These are phyloP conservation scores for Jacaranda mimosifolia DNA, from an alignment of 257 asterid species.

Conservation along the genomic window DNA sequence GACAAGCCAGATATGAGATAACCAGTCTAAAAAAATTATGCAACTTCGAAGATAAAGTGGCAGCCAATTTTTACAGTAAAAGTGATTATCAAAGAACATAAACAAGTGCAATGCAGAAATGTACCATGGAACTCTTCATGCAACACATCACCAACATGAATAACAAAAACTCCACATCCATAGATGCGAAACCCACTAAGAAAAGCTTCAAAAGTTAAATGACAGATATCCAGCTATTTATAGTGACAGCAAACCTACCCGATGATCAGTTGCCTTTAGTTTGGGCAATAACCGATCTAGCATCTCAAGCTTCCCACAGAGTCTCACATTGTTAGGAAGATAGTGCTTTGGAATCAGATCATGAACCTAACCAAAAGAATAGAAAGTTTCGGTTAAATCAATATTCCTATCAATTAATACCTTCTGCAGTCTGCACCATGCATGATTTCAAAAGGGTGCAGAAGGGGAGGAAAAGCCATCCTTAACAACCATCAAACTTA, in stretches of 20 bases:
- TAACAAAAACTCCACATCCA: slow-evolving; percentile 24
- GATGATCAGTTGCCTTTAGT: slow-evolving; percentile 97
- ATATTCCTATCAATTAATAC: slow-evolving; percentile 15
- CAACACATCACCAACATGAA: slow-evolving; percentile 19
- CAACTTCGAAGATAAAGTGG: slow-evolving; percentile 3
- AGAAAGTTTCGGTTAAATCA: slow-evolving; percentile 11
- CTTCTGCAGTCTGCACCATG: slow-evolving; percentile 13
- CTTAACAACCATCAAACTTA: slow-evolving; percentile 23
- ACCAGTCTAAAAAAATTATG: background rate
- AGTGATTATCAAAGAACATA: slow-evolving; percentile 18
- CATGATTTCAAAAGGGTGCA: slow-evolving; percentile 7
- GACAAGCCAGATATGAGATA: slow-evolving; percentile 1
- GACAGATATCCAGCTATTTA: slow-evolving; percentile 9
- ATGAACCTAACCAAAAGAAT: slow-evolving; percentile 70
- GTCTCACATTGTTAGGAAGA: slow-evolving; percentile 84
- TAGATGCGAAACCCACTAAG: slow-evolving; percentile 12
- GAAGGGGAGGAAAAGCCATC: background rate
- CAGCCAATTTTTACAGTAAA: slow-evolving; percentile 20
- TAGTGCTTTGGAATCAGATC: slow-evolving; percentile 89
- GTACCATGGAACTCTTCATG: slow-evolving; percentile 7
- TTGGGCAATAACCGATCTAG: slow-evolving; percentile 93
- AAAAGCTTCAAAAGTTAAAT: slow-evolving; percentile 29
- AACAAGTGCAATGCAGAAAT: slow-evolving; percentile 12
- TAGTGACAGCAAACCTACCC: slow-evolving; percentile 58
- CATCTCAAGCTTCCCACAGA: slow-evolving; percentile 99